Evolutionary conservation across 2,329 filamentous ascomycete species (phyloP), one percentile per base, ranked within the genome.

Genomic region (Teratosphaeria pseudoeucalypti): DNA sequence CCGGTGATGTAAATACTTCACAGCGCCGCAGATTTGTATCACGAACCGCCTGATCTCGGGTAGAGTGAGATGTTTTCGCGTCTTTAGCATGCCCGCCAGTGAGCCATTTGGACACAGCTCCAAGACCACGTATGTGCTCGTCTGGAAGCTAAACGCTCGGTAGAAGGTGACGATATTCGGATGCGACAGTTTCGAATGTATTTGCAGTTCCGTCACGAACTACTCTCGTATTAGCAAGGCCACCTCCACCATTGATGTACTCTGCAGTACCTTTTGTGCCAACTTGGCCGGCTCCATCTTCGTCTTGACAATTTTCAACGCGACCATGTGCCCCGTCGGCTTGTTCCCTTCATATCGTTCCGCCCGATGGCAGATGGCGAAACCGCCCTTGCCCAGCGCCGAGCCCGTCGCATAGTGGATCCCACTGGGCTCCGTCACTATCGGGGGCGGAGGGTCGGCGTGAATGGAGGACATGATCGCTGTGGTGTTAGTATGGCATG

Each of bases 181-280:
- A 71, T 99, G 94, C 60, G 87, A 86, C 85, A 99, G 92, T 73
- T 97, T 99, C 52, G 94, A 96, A 76, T 99, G 94, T 62, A 99
- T 96, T 75, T 97, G 92, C 6, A 99, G 83, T 74, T 99, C 94
- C 2, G 85, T 86, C 59, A 85, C 82, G 72, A 88, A 88, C 84
- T 87, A 64, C 32, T 52, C 55, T 34, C n/a, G 27, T 19, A 12
- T 62, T 9, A 58, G 43, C 58, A 57, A 68, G 32, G 58, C 60
- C 32, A 39, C 19, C 7, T 64, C 57, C 34, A 16, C 12, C 23
- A 37, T 5, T 34, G 47, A 16, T 34, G 10, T 11, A 55, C 34
- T 47, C 19, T 55, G 29, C 29, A 32, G 34, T 63, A 90, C 88
- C 85, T 92, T 92, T 74, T 92, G 88, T 71, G 89, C 87, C 81